Evolutionary conservation across 2,329 filamentous ascomycete genomes (phyloP), one percentile per base, ranked within the genome.

Genomic region (Byssothecium circinans): DNA sequence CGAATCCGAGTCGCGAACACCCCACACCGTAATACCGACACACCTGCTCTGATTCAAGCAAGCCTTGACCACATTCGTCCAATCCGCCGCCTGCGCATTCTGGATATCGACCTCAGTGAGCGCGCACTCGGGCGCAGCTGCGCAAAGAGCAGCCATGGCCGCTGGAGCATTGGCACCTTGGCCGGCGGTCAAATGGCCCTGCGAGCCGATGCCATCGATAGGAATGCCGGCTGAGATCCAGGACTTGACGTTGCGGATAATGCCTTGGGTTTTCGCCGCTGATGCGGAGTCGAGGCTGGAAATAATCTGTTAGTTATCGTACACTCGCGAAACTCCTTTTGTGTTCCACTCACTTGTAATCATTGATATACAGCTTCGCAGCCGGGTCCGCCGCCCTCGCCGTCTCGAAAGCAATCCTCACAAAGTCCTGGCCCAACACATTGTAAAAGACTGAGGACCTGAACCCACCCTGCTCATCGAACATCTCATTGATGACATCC

Each of bases 331-430:
- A 25, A 6, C 6, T 25, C 10, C 10, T 25, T 10, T 6, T 10
- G 14, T 32, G 12, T 4, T 32, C 34, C 1, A 34, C 64, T 58
- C 49, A 72, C 67, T 76, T 79, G 67, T 78, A 78, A 62, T 91
- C 86, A 68, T 90, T 91, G 74, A 90, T 88, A 75, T 88, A 91
- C 32, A 89, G 75, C 74, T 85, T 86, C 4, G 83, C 85, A 49
- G 71, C 60, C 2, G 87, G 85, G 64, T 90, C 87, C 5, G 84
- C 86, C 8, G 76, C 76, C 45, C 81, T 79, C 12, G 87, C 87
- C 2, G 86, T 81, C 52, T 82, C 77, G 71, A 90, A 90, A 6
- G 87, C 86, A 62, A 90, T 87, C 22, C 77, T 74, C 41, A 91
- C 83, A 62, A 86, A 89, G 67, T 83, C 81, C 72, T 89, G 83